A percentile compares a stretch with the other conserved stretches of the same genome.
Evolutionary conservation across 2,329 filamentous ascomycete species (phyloP).

Genomic region (Thelonectria rubi): DNA sequence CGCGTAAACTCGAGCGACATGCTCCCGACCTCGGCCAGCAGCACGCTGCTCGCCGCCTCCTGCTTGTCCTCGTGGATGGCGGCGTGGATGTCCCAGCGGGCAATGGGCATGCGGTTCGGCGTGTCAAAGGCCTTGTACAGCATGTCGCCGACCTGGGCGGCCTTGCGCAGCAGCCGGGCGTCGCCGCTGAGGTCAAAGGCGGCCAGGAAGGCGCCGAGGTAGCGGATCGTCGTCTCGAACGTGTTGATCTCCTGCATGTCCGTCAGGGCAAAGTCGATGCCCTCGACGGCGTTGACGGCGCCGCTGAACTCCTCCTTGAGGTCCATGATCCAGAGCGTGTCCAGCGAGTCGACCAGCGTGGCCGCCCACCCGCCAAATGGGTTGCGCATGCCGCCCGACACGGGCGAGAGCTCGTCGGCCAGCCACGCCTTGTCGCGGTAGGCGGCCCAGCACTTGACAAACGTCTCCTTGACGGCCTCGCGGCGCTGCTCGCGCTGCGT

Average conservation of each 20-base stretch:
- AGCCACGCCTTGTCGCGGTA: conserved; percentile 72
- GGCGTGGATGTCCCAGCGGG: conserved; percentile 56
- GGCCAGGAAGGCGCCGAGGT: conserved; percentile 74
- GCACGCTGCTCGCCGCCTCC: conserved; percentile 48
- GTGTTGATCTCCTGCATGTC: conserved; percentile 62
- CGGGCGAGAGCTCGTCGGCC: conserved; percentile 68
- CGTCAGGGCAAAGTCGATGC: conserved; percentile 69
- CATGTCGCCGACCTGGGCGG: conserved; percentile 69
- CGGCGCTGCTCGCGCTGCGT: conserved; percentile 47
- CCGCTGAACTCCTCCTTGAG: conserved; percentile 71
- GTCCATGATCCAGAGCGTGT: conserved; percentile 79
- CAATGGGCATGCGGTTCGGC: conserved; percentile 70
- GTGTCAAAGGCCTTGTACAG: conserved; percentile 75
- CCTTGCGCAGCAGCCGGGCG: conserved; percentile 67
- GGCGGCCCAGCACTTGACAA: conserved; percentile 57
- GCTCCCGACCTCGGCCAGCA: conserved; percentile 65
- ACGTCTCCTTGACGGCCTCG: conserved; percentile 53
- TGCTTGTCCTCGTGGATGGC: conserved; percentile 46
- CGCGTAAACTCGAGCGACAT: conserved; percentile 78
- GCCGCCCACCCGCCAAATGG: conserved; percentile 74
- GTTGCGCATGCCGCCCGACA: conserved; percentile 61
- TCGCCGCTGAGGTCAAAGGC: conserved; percentile 73
- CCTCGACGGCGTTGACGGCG: conserved; percentile 65
- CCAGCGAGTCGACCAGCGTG: conserved; percentile 72
- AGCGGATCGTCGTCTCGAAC: conserved; percentile 77